These are phyloP conservation scores for Hyphopichia wangnamkhiaoensis DNA, from an alignment of 1,139 yeast species.

Conservation along the genomic window DNA sequence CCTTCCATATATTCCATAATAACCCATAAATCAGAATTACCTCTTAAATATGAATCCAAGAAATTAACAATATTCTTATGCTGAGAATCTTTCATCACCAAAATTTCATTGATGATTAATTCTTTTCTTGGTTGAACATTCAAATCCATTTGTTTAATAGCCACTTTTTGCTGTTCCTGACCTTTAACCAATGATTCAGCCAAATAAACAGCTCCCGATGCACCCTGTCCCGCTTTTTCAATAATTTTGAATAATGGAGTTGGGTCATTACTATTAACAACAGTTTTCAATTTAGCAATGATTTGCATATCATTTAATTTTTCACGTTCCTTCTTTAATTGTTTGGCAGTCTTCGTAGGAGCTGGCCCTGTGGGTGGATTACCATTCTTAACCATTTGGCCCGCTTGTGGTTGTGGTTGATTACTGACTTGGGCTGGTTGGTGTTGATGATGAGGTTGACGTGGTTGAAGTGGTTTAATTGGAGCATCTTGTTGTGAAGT, in stretches of 20 bases:
- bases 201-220: slow-evolving; percentile 91
- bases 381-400: no score
- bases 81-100: slow-evolving; percentile 51
- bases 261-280: slow-evolving; percentile 84
- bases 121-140: slow-evolving; percentile 94
- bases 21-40: slow-evolving; percentile 68
- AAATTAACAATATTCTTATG: slow-evolving; percentile 51
- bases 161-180: slow-evolving; percentile 51
- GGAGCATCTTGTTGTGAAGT: slow-evolving; percentile 15
- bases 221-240: slow-evolving; percentile 99
- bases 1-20: slow-evolving; percentile 95
- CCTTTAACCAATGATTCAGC: slow-evolving; percentile 63
- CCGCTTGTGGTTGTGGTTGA: slow-evolving; percentile 5
- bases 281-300: slow-evolving; percentile 79
- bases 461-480: slow-evolving; percentile 22
- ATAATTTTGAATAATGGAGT: slow-evolving; percentile 80
- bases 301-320: slow-evolving; percentile 85
- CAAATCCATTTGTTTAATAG: slow-evolving; percentile 94
- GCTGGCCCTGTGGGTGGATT: slow-evolving; percentile 22
- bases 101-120: slow-evolving; percentile 63
- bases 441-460: slow-evolving; percentile 3
- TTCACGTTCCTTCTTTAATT: slow-evolving; percentile 61
- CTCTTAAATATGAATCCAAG: slow-evolving; percentile 46
- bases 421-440: slow-evolving; percentile 5
- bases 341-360: slow-evolving; percentile 40